Evolutionary conservation across 1,139 yeast genomes (phyloP).

Genomic region (Torulaspora globosa): DNA sequence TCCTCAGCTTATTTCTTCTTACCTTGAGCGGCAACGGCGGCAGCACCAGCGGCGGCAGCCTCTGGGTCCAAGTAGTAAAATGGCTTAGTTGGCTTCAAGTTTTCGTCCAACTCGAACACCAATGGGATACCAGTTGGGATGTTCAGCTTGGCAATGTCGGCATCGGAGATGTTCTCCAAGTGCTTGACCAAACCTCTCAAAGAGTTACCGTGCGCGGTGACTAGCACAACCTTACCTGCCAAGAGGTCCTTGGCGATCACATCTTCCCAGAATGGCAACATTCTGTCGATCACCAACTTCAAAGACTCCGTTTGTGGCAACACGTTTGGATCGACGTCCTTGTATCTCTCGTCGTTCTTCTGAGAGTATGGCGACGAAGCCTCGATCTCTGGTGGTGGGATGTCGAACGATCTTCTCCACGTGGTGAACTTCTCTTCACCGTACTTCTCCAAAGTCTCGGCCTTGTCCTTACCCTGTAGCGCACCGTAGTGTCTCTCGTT

Average conservation of each 20-base stretch:
- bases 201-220: constrained; percentile 99
- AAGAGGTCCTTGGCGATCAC: constrained; percentile 81
- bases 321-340: constrained; percentile 73
- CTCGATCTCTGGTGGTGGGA: constrained; percentile 90
- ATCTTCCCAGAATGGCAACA: constrained; percentile 97
- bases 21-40: constrained; percentile 98
- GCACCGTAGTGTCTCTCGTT: constrained; percentile 99
- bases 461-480: constrained; percentile 97
- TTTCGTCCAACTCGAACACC: constrained; percentile 89
- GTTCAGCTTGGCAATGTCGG: constrained; percentile 87
- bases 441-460: constrained; percentile 79
- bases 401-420: constrained; percentile 97
- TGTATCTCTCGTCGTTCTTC: constrained; percentile 79
- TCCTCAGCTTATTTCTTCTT: constrained; percentile 43
- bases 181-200: constrained; percentile 95
- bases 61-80: constrained; percentile 98
- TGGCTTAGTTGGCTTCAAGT: constrained; percentile 86
- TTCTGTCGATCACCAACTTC: constrained; percentile 91
- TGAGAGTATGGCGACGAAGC: constrained; percentile 80
- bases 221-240: constrained; percentile 81
- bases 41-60: constrained; percentile 99
- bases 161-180: constrained; percentile 91
- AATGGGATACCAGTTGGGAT: constrained; percentile 99
- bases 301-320: constrained; percentile 94
- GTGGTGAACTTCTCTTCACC: constrained; percentile 93